Evolutionary conservation across 352 stramenopile genomes (phyloP), one percentile per base, ranked within the genome.

Genomic region (Pythium vanterpoolii): DNA sequence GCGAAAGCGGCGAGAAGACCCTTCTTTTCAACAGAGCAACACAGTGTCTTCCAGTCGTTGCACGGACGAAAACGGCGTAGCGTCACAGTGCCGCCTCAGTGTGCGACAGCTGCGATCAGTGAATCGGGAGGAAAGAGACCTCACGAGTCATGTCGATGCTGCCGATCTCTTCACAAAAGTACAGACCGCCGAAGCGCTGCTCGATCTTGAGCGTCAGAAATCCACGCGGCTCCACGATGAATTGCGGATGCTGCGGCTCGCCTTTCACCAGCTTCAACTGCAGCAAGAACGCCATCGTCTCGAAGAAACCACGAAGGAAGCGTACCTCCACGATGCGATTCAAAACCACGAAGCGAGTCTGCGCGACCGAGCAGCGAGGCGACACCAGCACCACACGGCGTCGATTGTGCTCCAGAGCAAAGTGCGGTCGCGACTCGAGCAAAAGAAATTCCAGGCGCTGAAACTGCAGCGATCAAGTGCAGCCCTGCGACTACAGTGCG

Each of bases 351-450:
- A 83, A 6, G 60, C 69, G 19, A 14, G 71, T 10, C 72, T 82
- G 0, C 54, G 64, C n/a, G 68, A 76, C 9, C 75, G 81, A 5
- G 72, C 80, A 8, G 31, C 18, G 0, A 52, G 62, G 5, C 73
- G 77, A 4, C 34, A 64, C 23, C 63, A 64, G n/a, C 71, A 76
- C 1, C 56, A 78, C 14, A 59, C 73, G 21, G 81, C 81, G 0
- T 91, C 81, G 0, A 81, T 87, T 23, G 63, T 87, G 0, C 53
- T 91, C 16, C 81, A 91, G 45, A 87, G 75, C 16, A 83, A 67
- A 45, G 59, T 88, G 16, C 71, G 79, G 1, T 67, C 72, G 5
- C 60, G 77, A 3, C 55, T 91, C 6, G 77, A 91, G 56, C 76
- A 84, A 18, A 85, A 81, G 28, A 71, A 70, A 4, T 91, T 74